Percentiles rank a stretch among this genome's conserved stretches.
These are phyloP conservation scores for Plectranthus barbatus DNA, from an alignment of 257 asterid species.

Conservation along the genomic window DNA sequence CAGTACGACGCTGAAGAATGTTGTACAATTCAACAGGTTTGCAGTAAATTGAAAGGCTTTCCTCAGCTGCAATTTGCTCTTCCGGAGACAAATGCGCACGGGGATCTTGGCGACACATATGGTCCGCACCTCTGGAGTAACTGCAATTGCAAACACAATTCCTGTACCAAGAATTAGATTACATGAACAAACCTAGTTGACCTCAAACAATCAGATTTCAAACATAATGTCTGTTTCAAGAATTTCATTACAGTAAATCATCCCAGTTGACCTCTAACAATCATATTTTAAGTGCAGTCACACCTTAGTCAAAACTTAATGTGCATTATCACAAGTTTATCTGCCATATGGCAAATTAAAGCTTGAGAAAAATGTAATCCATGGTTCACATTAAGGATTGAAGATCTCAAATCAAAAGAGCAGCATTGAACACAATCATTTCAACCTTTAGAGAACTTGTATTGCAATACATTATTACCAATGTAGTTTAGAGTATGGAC, in stretches of 20 bases:
- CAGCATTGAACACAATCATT: background rate
- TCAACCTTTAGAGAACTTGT: background rate
- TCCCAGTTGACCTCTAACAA: constrained; percentile 20
- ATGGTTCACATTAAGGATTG: background rate
- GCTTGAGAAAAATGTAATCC: background rate
- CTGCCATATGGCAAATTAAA: constrained; percentile 13
- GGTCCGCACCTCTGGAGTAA: constrained; percentile 65
- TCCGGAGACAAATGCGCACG: constrained; percentile 80
- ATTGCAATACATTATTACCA: background rate
- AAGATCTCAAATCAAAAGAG: background rate
- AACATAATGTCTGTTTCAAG: constrained; percentile 44
- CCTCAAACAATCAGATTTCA: constrained; percentile 38
- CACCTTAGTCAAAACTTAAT: constrained; percentile 7
- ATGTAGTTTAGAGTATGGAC: background rate
- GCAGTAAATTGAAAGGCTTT: constrained; percentile 85
- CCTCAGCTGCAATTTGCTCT: constrained; percentile 91
- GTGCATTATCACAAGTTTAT: constrained; percentile 12
- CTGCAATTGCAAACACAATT: constrained; percentile 75
- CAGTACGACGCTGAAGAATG: constrained; percentile 88
- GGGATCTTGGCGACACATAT: constrained; percentile 92
- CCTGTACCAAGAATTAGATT: constrained; percentile 48
- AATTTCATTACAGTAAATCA: constrained; percentile 25
- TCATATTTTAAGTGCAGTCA: constrained; percentile 15
- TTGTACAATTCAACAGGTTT: constrained; percentile 95
- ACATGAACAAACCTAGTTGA: constrained; percentile 23